These are phyloP conservation scores for Cyphellophora attinorum DNA, from an alignment of 2,329 filamentous ascomycete species.

Conservation along the genomic window DNA sequence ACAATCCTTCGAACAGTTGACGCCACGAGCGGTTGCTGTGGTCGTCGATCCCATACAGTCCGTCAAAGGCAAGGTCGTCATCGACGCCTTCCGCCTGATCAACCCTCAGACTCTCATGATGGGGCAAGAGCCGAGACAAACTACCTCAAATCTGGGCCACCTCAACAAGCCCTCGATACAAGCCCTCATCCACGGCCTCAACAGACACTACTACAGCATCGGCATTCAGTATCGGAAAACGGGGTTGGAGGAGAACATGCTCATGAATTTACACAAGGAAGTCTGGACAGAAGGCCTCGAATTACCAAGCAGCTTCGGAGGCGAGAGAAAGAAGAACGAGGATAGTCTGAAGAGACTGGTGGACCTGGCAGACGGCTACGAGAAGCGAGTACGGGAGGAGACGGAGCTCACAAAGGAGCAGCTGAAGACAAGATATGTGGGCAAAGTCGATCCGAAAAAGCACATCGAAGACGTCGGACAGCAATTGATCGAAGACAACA, in stretches of 20 bases:
- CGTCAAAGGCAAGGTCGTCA: conserved; percentile 98
- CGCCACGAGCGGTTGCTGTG: conserved; percentile 89
- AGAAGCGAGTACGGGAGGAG: conserved; percentile 98
- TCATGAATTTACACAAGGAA: conserved; percentile 99
- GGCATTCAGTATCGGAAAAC: conserved; percentile 98
- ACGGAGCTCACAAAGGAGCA: conserved; percentile 95
- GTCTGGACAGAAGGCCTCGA: conserved; percentile 96
- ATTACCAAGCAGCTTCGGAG: conserved; percentile 93
- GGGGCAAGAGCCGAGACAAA: conserved; percentile 94
- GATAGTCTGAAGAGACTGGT: conserved; percentile 83
- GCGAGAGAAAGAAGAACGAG: conserved; percentile 75
- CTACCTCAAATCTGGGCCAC: conserved; percentile 93
- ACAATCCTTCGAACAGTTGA: conserved; percentile 98
- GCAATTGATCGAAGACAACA: conserved; percentile 97
- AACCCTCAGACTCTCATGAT: conserved; percentile 97
- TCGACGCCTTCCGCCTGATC: conserved; percentile 96
- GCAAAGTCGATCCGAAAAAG: conserved; percentile 98
- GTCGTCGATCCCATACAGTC: conserved; percentile 98
- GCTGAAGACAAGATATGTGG: conserved; percentile 96
- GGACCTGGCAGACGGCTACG: conserved; percentile 84
- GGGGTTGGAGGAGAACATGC: conserved; percentile 95
- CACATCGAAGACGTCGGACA: conserved; percentile 95
- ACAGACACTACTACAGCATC: conserved; percentile 98
- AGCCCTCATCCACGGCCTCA: conserved; percentile 93
- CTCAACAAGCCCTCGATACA: conserved; percentile 99